Evolutionary conservation across 768 basidiomycete species (phyloP).

Genomic region (Sutorius australiensis): DNA sequence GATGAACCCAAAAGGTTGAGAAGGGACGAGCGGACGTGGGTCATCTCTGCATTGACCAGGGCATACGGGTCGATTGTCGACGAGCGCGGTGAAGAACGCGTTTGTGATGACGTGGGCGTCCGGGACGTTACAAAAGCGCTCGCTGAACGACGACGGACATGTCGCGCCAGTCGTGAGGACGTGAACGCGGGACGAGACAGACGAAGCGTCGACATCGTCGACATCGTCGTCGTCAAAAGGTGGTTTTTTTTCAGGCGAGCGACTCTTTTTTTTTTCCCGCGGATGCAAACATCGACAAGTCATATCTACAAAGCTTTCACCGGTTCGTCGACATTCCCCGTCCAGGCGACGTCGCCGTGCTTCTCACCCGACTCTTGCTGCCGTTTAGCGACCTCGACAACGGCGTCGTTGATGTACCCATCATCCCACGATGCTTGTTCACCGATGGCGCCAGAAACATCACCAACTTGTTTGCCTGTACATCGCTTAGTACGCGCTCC

Average conservation of each 20-base stretch:
- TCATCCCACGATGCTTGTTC: conserved; percentile 33
- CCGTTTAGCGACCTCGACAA: conserved; percentile 8
- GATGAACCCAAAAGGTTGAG: conserved; percentile 80
- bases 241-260: too few relatives aligned
- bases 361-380: conserved; percentile 26
- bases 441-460: conserved; percentile 35
- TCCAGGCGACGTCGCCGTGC: conserved; percentile 29
- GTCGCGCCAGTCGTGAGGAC: conserved; percentile 4
- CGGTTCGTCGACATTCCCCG: conserved; percentile 12
- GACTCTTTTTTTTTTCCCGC: conserved; percentile 31
- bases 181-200: conserved; percentile 9
- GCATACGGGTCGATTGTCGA: conserved; percentile 56
- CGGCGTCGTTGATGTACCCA: conserved; percentile 13
- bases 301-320: background rate
- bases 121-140: conserved; percentile 38
- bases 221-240: conserved; percentile 8
- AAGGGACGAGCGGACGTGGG: conserved; percentile 65
- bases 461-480: conserved; percentile 32
- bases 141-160: conserved; percentile 36
- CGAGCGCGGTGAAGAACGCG: conserved; percentile 16
- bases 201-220: conserved; percentile 21
- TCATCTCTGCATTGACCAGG: conserved; percentile 71
- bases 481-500: background rate
- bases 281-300: conserved; percentile 2
- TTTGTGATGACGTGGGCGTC: conserved; percentile 9